Percentiles rank a stretch among this genome's conserved stretches.
Evolutionary conservation across 495 filamentous ascomycete species (phyloP).

Genomic region (Penicillium paxilli): DNA sequence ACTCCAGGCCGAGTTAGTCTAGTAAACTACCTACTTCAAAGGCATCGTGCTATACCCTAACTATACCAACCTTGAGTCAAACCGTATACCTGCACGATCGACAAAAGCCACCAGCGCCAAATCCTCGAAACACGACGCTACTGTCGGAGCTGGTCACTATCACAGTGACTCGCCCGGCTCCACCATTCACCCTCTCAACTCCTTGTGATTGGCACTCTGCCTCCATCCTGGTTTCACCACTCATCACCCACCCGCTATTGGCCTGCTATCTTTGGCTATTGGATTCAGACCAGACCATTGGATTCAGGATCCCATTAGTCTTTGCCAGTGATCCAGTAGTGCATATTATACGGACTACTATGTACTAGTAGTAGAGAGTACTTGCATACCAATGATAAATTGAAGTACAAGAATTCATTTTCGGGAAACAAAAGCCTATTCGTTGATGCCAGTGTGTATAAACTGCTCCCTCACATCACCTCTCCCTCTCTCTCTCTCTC

Average conservation of each 20-base stretch:
- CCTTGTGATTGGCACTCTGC: conserved; percentile 1
- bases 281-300: background rate
- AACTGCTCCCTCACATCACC: too few relatives aligned
- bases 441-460: background rate
- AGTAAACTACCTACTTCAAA: background rate
- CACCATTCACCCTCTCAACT: background rate
- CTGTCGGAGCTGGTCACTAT: conserved; percentile 22
- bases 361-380: too few relatives aligned
- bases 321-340: too few relatives aligned
- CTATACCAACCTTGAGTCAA: too few relatives aligned
- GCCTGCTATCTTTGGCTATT: background rate
- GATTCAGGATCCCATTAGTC: too few relatives aligned
- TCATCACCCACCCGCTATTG: background rate
- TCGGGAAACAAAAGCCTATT: background rate
- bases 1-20: too few relatives aligned
- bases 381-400: too few relatives aligned
- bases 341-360: too few relatives aligned
- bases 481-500: too few relatives aligned
- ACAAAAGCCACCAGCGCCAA: conserved; percentile 4
- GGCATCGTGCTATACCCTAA: conserved; percentile 11
- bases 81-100: conserved; percentile 32
- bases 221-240: conserved; percentile 10
- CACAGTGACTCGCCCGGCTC: conserved; percentile 17
- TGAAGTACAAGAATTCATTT: background rate
- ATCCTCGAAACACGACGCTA: conserved; percentile 1